A percentile compares a stretch with the other conserved stretches of the same genome.
These are phyloP conservation scores for Dioscorea dumetorum DNA, from an alignment of 106 monocot species.

Conservation along the genomic window DNA sequence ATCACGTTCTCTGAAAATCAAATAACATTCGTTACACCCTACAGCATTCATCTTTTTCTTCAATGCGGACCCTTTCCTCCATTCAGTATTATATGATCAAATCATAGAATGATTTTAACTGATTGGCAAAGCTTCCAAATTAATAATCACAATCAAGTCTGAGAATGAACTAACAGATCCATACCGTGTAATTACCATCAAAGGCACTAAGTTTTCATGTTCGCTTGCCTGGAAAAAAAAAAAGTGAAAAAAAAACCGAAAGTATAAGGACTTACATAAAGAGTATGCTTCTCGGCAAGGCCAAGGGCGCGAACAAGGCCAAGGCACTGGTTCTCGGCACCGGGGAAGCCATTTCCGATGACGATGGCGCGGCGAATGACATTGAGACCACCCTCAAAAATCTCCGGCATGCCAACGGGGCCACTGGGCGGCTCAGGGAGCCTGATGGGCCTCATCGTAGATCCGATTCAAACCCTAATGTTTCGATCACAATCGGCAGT, in stretches of 20 bases:
- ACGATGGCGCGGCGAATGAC: constrained; percentile 78
- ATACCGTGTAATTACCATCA: too few species aligned
- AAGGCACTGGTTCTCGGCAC: constrained; percentile 88
- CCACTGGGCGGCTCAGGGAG: constrained; percentile 81
- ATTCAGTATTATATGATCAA: too few species aligned
- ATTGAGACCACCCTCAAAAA: constrained; percentile 76
- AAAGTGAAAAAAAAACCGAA: not conserved
- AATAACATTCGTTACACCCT: too few species aligned
- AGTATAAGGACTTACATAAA: constrained; percentile 43
- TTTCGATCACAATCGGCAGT: not conserved
- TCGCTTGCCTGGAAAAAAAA: too few species aligned
- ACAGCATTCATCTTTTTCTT: too few species aligned
- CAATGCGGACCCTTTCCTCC: too few species aligned
- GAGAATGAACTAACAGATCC: too few species aligned
- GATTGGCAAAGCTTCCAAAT: too few species aligned
- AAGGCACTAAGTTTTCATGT: too few species aligned
- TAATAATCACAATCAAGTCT: not conserved
- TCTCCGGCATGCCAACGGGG: constrained; percentile 68
- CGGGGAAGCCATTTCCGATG: constrained; percentile 84
- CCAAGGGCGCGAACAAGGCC: constrained; percentile 92
- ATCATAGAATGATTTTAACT: too few species aligned
- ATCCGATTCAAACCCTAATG: not conserved
- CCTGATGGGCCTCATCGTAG: constrained; percentile 70
- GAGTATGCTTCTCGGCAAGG: constrained; percentile 42
- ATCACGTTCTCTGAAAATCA: too few species aligned